Evolutionary conservation across 805 yeast species (phyloP).

Genomic region (Metschnikowia lunata): DNA sequence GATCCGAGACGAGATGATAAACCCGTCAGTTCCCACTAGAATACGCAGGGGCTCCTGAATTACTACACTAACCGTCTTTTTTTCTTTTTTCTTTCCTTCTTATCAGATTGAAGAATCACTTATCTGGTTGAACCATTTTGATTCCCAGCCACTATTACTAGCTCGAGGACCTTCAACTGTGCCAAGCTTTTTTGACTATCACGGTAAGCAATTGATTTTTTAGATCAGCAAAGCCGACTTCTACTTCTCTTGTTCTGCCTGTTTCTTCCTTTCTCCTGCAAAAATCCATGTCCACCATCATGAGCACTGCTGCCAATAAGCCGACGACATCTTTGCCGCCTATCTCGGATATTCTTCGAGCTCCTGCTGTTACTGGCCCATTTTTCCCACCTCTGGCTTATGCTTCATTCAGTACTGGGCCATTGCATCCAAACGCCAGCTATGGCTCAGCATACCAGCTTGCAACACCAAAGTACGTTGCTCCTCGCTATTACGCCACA

Average conservation of each 20-base stretch:
- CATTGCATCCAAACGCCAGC: slow-evolving; percentile 3
- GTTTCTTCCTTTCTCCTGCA: too few species aligned
- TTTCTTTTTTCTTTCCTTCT: too few species aligned
- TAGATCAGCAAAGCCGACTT: too few species aligned
- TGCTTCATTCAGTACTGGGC: slow-evolving; percentile 6
- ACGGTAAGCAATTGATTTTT: too few species aligned
- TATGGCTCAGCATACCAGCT: slow-evolving; percentile 3
- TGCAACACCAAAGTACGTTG: slow-evolving; percentile 6
- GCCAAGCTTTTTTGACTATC: too few species aligned
- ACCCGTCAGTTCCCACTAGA: neutral
- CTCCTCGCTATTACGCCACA: slow-evolving; percentile 12
- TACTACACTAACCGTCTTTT: too few species aligned
- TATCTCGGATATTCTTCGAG: slow-evolving; percentile 35
- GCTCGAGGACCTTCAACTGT: too few species aligned
- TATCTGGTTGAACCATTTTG: too few species aligned
- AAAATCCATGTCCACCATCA: neutral
- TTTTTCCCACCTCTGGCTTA: slow-evolving; percentile 3
- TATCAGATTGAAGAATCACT: too few species aligned
- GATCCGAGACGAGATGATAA: neutral
- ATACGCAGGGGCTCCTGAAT: too few species aligned
- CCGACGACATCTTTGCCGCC: slow-evolving; percentile 38
- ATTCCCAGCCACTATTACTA: too few species aligned
- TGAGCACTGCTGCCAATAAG: slow-evolving; percentile 4
- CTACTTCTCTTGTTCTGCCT: too few species aligned
- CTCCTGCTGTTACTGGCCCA: slow-evolving; percentile 2